These are phyloP conservation scores for Solanum piurae DNA, from an alignment of 257 asterid genomes.

Conservation along the genomic window DNA sequence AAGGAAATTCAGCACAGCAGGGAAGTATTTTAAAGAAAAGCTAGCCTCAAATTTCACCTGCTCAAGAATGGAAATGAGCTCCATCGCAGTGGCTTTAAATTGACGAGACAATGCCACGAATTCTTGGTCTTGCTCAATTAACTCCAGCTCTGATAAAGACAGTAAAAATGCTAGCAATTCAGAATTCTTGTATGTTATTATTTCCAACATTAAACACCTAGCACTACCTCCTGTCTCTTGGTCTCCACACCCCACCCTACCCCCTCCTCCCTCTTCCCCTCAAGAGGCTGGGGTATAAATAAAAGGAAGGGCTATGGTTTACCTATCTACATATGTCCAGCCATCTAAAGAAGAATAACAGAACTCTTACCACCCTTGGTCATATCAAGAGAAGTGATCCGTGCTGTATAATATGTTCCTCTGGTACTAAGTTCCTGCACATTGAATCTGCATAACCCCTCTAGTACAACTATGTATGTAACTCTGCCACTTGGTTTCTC, in stretches of 20 bases:
- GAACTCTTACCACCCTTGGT: constrained; percentile 58
- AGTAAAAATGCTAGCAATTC: constrained; percentile 14
- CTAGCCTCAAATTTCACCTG: constrained; percentile 43
- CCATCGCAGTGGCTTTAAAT: constrained; percentile 89
- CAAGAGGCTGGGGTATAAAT: neutral
- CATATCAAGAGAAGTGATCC: constrained; percentile 88
- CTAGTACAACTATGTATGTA: constrained; percentile 92
- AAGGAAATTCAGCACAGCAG: neutral
- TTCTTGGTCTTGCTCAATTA: constrained; percentile 92
- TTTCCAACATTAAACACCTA: neutral
- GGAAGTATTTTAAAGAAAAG: neutral
- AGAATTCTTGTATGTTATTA: constrained; percentile 4
- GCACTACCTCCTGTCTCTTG: neutral
- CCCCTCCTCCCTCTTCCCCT: neutral
- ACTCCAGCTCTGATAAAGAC: constrained; percentile 73
- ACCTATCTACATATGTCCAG: neutral
- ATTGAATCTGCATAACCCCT: constrained; percentile 90
- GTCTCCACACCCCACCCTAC: neutral
- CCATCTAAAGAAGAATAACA: neutral
- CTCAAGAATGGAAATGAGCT: constrained; percentile 91
- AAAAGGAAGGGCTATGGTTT: neutral
- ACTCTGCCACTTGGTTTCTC: constrained; percentile 99
- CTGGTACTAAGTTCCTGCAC: constrained; percentile 96
- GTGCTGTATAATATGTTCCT: constrained; percentile 93
- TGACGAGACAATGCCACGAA: constrained; percentile 83